These are phyloP conservation scores for Athelia sp. DNA, from an alignment of 1,284 basidiomycete species.

Conservation along the genomic window DNA sequence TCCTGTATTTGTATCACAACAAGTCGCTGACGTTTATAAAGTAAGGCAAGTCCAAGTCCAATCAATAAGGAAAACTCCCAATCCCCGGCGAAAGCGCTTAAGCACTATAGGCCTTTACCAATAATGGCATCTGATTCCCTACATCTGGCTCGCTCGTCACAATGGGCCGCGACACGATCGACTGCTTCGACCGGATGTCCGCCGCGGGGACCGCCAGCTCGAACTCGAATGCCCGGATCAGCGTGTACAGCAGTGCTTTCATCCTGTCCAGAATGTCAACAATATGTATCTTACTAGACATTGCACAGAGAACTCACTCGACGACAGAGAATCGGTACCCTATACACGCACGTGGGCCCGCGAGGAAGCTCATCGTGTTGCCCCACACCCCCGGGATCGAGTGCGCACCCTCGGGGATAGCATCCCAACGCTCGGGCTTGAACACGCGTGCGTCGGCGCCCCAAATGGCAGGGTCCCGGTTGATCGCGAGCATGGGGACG, in stretches of 20 bases:
- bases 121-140: constrained; percentile 25
- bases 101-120: constrained; percentile 12
- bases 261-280: constrained; percentile 25
- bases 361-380: constrained; percentile 35
- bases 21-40: no score
- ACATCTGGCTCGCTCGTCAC: constrained; percentile 17
- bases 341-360: constrained; percentile 32
- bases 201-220: constrained; percentile 39
- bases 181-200: constrained; percentile 28
- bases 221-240: constrained; percentile 54
- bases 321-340: constrained; percentile 40
- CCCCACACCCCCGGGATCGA: constrained; percentile 33
- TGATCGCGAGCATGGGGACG: constrained; percentile 44
- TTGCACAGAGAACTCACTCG: constrained; percentile 20
- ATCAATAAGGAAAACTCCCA: no score
- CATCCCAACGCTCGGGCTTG: constrained; percentile 31
- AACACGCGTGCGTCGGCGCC: constrained; percentile 50
- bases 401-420: constrained; percentile 16
- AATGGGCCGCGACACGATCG: constrained; percentile 26
- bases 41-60: no score
- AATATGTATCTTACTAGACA: not conserved
- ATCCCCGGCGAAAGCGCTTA: no score
- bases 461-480: constrained; percentile 45
- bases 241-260: constrained; percentile 52
- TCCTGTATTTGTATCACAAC: no score